Percentiles rank a stretch among this genome's conserved stretches.
phyloP scores from a whole-genome alignment of 148 eudicot species.

The Cornus suecica region DNA sequence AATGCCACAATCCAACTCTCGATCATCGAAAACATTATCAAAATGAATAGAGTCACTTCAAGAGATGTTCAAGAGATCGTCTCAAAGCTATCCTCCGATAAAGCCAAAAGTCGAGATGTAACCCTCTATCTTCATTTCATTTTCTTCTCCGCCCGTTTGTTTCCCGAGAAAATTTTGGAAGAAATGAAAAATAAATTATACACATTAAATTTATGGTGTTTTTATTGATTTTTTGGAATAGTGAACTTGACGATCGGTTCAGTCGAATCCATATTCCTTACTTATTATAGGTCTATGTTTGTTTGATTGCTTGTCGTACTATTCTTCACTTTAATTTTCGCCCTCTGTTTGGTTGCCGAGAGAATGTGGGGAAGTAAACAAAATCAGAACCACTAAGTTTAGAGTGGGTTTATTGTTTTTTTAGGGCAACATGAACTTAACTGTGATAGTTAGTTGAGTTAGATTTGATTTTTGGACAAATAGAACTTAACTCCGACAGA shows the following conservation, averaged over 20 bases:
- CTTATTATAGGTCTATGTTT: not conserved
- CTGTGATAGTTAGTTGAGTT: too few species aligned
- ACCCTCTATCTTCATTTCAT: not conserved
- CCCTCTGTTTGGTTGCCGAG: too few species aligned
- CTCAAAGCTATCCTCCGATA: constrained; percentile 67
- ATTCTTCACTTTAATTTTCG: too few species aligned
- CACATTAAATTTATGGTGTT: not conserved
- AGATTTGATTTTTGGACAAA: too few species aligned
- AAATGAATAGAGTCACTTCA: constrained; percentile 47
- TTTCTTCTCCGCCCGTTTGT: not conserved
- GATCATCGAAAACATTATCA: not conserved
- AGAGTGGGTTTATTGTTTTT: too few species aligned
- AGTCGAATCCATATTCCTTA: not conserved
- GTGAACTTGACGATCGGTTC: not conserved
- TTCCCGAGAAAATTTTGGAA: constrained; percentile 12
- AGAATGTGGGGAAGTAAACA: too few species aligned
- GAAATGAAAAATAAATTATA: not conserved
- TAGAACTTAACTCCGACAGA: too few species aligned
- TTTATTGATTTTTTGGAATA: not conserved
- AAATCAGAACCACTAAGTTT: too few species aligned
- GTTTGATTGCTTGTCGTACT: not conserved
- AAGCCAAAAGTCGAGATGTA: constrained; percentile 80
- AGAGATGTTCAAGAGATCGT: constrained; percentile 77
- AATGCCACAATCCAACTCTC: not conserved
- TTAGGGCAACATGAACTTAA: too few species aligned